Evolutionary conservation across 495 filamentous ascomycete genomes (phyloP).

Genomic region (Trichoderma gamsii): DNA sequence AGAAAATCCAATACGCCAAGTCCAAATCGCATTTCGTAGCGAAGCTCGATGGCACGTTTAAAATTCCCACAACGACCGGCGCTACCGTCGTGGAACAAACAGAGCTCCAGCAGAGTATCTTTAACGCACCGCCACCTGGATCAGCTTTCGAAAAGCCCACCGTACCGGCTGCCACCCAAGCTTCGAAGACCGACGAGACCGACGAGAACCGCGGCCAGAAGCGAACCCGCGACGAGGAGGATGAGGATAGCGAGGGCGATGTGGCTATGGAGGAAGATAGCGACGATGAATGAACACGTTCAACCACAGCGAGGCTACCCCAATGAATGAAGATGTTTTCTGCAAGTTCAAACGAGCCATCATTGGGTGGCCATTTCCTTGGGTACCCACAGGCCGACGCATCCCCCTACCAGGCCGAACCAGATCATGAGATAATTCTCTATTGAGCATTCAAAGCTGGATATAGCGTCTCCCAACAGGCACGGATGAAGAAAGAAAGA

Average conservation of each 20-base stretch:
- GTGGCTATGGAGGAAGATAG: slow-evolving; percentile 70
- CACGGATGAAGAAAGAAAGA: slow-evolving; percentile 82
- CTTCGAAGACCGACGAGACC: slow-evolving; percentile 38
- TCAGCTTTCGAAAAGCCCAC: slow-evolving; percentile 36
- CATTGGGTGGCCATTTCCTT: slow-evolving; percentile 41
- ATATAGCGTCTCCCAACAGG: slow-evolving; percentile 74
- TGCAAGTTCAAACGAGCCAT: neutral
- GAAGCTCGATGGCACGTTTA: slow-evolving; percentile 86
- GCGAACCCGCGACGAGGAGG: slow-evolving; percentile 65
- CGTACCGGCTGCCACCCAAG: slow-evolving; percentile 30
- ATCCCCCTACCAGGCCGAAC: slow-evolving; percentile 69
- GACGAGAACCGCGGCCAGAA: slow-evolving; percentile 51
- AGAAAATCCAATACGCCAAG: slow-evolving; percentile 88
- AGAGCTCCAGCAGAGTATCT: slow-evolving; percentile 76
- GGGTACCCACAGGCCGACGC: slow-evolving; percentile 67
- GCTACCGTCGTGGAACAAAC: slow-evolving; percentile 56
- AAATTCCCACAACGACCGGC: slow-evolving; percentile 48
- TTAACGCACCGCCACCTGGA: slow-evolving; percentile 58
- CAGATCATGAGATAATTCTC: slow-evolving; percentile 71
- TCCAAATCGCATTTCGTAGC: slow-evolving; percentile 77
- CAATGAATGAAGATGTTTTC: neutral
- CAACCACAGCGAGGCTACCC: neutral
- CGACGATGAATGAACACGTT: slow-evolving; percentile 44
- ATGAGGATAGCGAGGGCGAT: slow-evolving; percentile 54
- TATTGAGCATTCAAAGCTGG: slow-evolving; percentile 45